Evolutionary conservation across 2,329 filamentous ascomycete genomes (phyloP).

Genomic region (Colletotrichum sansevieriae): DNA sequence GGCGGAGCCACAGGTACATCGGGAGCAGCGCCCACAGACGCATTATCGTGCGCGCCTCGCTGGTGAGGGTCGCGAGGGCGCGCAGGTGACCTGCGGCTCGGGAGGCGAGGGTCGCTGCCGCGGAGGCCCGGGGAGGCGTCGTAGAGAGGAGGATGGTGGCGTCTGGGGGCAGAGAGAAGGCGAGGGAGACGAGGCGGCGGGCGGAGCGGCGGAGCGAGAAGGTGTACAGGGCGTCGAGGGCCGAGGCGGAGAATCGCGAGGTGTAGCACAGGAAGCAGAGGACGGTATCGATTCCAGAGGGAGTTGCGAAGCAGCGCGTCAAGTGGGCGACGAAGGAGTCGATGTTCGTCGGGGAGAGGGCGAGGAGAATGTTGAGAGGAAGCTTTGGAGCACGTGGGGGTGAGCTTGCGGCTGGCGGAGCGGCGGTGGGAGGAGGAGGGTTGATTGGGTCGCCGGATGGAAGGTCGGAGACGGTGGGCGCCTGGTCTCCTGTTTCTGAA

Average conservation of each 20-base stretch:
- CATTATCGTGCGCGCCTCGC: conserved; percentile 78
- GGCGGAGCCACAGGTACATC: conserved; percentile 76
- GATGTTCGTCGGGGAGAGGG: conserved; percentile 54
- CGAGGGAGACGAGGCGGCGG: conserved; percentile 65
- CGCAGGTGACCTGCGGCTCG: conserved; percentile 66
- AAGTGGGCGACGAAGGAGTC: conserved; percentile 69
- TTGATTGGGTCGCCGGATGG: conserved; percentile 54
- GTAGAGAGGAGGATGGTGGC: conserved; percentile 61
- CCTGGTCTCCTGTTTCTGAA: conserved; percentile 38
- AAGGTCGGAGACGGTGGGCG: conserved; percentile 49
- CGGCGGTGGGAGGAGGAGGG: conserved; percentile 29
- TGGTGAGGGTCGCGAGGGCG: conserved; percentile 74
- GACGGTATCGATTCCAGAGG: conserved; percentile 76
- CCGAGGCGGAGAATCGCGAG: conserved; percentile 66
- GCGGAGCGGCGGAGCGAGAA: conserved; percentile 68
- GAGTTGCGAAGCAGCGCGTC: conserved; percentile 74
- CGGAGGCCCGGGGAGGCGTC: conserved; percentile 50
- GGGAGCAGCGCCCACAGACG: conserved; percentile 83
- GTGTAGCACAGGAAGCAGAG: conserved; percentile 78
- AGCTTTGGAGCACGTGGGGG: conserved; percentile 42
- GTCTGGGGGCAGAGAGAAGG: conserved; percentile 63
- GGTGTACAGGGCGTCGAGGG: conserved; percentile 66
- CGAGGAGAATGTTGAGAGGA: conserved; percentile 49
- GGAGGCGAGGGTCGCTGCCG: conserved; percentile 59
- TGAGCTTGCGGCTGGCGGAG: conserved; percentile 19